Evolutionary conservation across 1,139 yeast species (phyloP), one percentile per base, ranked within the genome.

Genomic region (Wickerhamiella pararugosa): DNA sequence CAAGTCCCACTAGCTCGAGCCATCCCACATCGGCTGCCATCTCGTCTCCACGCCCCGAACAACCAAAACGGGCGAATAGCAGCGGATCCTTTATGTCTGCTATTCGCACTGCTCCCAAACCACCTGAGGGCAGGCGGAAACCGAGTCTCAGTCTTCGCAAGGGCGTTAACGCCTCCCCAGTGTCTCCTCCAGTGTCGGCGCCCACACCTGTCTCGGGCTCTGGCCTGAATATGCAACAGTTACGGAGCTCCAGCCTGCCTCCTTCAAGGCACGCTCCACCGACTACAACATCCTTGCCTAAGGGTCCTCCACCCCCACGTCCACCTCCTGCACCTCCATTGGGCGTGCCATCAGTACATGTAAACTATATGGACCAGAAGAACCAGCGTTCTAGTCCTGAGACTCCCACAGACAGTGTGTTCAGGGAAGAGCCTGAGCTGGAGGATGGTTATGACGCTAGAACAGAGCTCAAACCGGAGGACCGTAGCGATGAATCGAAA

Each of bases 321-420:
- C 66, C 66, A 1, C 63, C 65, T 2, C 66, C 66, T 8, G 66
- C 66, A 2, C 66, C 66, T n/a, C 65, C 64, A 3, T 52, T 62
- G 7, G 65, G 64, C 1, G 63, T 59, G 2, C 55, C 58, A 3
- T 56, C 62, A 5, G 62, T 59, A 6, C 55, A 56, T 39, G 53
- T 57, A 7, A 40, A 36, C 34, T 40, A 40, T 10, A 33, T 38
- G 25, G 44, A 41, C 7, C 47, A 46, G 34, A 36, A 43, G 41
- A 39, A 44, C 37, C 39, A 41, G 34, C 31, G 8, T 5, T 15
- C 21, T 15, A 15, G 21, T 15, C 21, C 21, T 15, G 21, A 15
- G 21, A 15, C 21, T 15, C 21, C 21, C 21, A 15, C 21, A 15
- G 21, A 15, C 3, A 15, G 21, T 15, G 21, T 15, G 21, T 15